Evolutionary conservation across 2,329 filamentous ascomycete genomes (phyloP), one percentile per base, ranked within the genome.

Genomic region (Peltaster fructicola): DNA sequence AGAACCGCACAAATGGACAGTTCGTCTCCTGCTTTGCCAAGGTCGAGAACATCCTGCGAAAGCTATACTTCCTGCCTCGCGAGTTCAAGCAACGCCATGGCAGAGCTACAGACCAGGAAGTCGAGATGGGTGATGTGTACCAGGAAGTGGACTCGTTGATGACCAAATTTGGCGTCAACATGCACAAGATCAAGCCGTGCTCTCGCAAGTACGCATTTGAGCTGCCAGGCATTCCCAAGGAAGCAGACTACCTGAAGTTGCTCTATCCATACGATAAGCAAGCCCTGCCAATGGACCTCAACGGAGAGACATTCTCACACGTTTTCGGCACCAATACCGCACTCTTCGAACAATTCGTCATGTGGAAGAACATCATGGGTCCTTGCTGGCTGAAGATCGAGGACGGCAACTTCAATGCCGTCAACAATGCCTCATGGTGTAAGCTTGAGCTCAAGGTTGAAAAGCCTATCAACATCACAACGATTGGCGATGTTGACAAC

Each of bases 321-420:
- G 74, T 92, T 13, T 98, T 98, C 39, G 88, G 90, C 14, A 76
- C 77, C 29, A 92, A 88, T 49, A 98, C 88, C 0, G 72, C 80
- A 1, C 62, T 98, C 1, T 98, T 98, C 40, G 88, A 98, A 52
- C 88, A 98, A 41, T 98, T 98, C 45, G 88, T 98, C 11, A 63
- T 98, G 4, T 93, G 84, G 78, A 95, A 93, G 56, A 91, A 92
- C 45, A 79, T 98, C 40, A 98, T 93, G 85, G 88, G 88, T 2
- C 88, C 88, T 15, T 95, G 88, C 50, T 98, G 88, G 88, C 65
- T 98, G 22, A 84, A 75, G 45, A 88, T 98, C 27, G 67, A 82
- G 36, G 74, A 77, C 37, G 78, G 78, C 15, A 73, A 93, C 48
- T 93, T 91, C 46, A 65, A 66, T 10, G 62, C 76, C 5, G 63